Evolutionary conservation across 2,329 filamentous ascomycete species (phyloP).

Genomic region (Leptographium radiaticola): DNA sequence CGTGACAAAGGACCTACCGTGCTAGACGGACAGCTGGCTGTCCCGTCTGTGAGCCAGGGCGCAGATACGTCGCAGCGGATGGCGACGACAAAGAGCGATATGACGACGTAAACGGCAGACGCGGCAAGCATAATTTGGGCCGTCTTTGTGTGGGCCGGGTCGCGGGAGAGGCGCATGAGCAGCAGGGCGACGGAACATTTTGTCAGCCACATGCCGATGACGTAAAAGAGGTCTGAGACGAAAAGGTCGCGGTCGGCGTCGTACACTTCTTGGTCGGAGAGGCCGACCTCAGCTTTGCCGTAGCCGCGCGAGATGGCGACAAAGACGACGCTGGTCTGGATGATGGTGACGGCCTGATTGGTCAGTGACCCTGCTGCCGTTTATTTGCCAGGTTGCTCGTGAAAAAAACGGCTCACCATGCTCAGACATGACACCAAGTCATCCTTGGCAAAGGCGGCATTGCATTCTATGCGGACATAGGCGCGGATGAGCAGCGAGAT

Average conservation of each 20-base stretch:
- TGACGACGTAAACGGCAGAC: constrained; percentile 23
- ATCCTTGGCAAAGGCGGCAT: constrained; percentile 20
- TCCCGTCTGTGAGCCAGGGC: constrained; percentile 22
- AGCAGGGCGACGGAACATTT: constrained; percentile 29
- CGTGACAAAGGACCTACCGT: constrained; percentile 16
- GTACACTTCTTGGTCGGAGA: constrained; percentile 14
- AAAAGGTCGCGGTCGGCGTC: constrained; percentile 20
- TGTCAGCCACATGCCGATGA: constrained; percentile 27
- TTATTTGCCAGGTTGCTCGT: not conserved
- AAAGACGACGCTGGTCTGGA: constrained; percentile 25
- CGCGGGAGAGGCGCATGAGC: constrained; percentile 29
- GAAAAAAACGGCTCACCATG: constrained; percentile 8
- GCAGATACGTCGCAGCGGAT: constrained; percentile 25
- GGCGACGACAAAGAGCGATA: constrained; percentile 25
- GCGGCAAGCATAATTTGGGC: constrained; percentile 21
- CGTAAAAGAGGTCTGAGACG: constrained; percentile 27
- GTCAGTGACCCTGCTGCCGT: not conserved
- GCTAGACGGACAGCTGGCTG: constrained; percentile 13
- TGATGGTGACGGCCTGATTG: constrained; percentile 18
- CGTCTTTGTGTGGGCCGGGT: constrained; percentile 23
- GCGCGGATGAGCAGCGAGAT: constrained; percentile 24
- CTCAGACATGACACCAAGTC: constrained; percentile 19
- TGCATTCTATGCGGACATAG: constrained; percentile 22
- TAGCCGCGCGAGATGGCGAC: constrained; percentile 24
- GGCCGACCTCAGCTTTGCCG: constrained; percentile 17